Conservation (phyloP, 148 eudicot genomes). For the Selenicereus undatus region DNA sequence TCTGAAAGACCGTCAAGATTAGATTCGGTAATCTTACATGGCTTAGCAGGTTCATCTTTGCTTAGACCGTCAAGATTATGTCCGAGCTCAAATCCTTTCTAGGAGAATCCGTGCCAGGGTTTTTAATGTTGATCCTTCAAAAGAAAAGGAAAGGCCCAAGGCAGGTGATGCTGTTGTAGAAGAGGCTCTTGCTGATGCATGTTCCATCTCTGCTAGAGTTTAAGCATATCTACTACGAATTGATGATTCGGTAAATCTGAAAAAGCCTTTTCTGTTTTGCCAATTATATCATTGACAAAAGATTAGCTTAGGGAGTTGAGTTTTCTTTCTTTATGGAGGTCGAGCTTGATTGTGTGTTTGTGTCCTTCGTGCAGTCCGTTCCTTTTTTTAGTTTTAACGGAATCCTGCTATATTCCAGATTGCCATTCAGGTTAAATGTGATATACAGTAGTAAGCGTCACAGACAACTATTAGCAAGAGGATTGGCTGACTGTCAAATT, state of each 20-base stretch:
- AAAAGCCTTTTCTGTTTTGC: background rate
- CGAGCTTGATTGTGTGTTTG: background rate
- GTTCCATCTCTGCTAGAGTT: constrained; percentile 68
- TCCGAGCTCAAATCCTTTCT: constrained; percentile 93
- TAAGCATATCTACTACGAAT: constrained; percentile 69
- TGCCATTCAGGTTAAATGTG: no score
- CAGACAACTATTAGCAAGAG: no score
- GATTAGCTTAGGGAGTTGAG: no score
- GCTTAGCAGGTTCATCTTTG: constrained; percentile 78
- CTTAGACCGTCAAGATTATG: constrained; percentile 82
- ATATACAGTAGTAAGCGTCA: no score
- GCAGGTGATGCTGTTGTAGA: constrained; percentile 77
- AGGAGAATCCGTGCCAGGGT: constrained; percentile 88
- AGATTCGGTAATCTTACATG: no score
- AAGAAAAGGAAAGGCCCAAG: constrained; percentile 84
- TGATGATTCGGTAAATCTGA: constrained; percentile 65
- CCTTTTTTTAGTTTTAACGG: no score
- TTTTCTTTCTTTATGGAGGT: background rate
- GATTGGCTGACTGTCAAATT: no score
- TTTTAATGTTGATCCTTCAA: constrained; percentile 71
- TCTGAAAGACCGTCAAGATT: no score
- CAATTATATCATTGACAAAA: background rate
- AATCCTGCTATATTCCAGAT: no score
- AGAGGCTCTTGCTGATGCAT: constrained; percentile 82
- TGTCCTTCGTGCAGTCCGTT: background rate